phyloP scores from a whole-genome alignment of 371 early-diverging fungal species.

The Circinella minor region DNA sequence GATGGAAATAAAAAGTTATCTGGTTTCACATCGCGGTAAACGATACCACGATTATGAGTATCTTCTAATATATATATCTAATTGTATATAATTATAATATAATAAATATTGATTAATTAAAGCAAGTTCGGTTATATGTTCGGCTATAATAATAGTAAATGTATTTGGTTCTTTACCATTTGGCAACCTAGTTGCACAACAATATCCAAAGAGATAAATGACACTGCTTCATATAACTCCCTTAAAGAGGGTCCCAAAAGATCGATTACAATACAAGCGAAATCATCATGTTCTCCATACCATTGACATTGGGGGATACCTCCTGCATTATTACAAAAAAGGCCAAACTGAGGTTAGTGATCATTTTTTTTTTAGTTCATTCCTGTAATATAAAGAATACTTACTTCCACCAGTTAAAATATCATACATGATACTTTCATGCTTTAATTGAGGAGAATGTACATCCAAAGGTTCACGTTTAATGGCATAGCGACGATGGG shows the following conservation, averaged over 20 bases:
- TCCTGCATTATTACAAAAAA: constrained; percentile 4
- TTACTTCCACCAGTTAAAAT: constrained; percentile 60
- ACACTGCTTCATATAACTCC: constrained; percentile 69
- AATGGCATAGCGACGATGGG: constrained; percentile 55
- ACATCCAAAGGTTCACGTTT: constrained; percentile 54
- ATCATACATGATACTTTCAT: constrained; percentile 60
- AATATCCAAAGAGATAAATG: constrained; percentile 50
- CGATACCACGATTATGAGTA: constrained; percentile 89
- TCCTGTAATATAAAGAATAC: constrained; percentile 10
- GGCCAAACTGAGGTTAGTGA: neutral
- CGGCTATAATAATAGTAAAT: neutral
- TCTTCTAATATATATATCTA: constrained; percentile 96
- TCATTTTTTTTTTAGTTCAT: neutral
- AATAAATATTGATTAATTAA: neutral
- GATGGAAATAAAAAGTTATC: constrained; percentile 93
- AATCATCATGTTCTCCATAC: constrained; percentile 92
- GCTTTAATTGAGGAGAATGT: constrained; percentile 54
- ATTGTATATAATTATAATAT: constrained; percentile 5
- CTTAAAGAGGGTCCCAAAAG: constrained; percentile 95
- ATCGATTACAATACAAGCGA: constrained; percentile 94
- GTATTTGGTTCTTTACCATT: constrained; percentile 42
- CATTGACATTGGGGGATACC: constrained; percentile 70
- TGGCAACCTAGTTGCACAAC: constrained; percentile 62
- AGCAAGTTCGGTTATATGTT: neutral
- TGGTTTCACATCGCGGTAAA: constrained; percentile 89